A percentile compares a stretch with the other conserved stretches of the same genome.
Conservation (phyloP, 176 grass and related monocot genomes). For the Puccinellia tenuiflora region DNA sequence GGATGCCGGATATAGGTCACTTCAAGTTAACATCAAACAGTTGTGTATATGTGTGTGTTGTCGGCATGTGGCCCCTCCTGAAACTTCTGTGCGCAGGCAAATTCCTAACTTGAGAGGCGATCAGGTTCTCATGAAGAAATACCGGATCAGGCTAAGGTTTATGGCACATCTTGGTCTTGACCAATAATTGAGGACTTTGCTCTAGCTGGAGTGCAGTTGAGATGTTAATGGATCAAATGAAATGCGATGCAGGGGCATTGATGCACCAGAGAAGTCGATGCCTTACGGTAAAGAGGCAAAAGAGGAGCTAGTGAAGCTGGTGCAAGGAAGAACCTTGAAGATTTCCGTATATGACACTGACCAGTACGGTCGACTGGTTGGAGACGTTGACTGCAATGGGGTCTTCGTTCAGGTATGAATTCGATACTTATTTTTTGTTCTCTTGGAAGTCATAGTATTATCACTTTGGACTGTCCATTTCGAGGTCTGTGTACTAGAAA, state of each 20-base stretch:
- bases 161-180: background rate
- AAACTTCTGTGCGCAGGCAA: constrained; percentile 37
- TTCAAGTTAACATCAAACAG: background rate
- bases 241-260: constrained; percentile 65
- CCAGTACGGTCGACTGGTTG: constrained; percentile 61
- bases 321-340: constrained; percentile 57
- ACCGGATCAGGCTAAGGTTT: constrained; percentile 81
- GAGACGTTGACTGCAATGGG: constrained; percentile 57
- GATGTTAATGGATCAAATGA: background rate
- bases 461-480: background rate
- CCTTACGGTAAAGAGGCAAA: constrained; percentile 79
- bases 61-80: background rate
- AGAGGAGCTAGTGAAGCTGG: constrained; percentile 57
- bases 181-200: background rate
- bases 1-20: constrained; percentile 67
- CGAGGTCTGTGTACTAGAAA: background rate
- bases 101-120: constrained; percentile 16
- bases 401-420: constrained; percentile 68
- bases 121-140: constrained; percentile 52
- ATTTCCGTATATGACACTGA: constrained; percentile 47
- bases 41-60: background rate
- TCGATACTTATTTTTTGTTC: background rate
- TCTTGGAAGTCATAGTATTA: background rate
- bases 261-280: constrained; percentile 84
- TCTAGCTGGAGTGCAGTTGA: background rate